Conservation (phyloP, 2,329 filamentous ascomycete genomes). For the Paramyrothecium roridum region DNA sequence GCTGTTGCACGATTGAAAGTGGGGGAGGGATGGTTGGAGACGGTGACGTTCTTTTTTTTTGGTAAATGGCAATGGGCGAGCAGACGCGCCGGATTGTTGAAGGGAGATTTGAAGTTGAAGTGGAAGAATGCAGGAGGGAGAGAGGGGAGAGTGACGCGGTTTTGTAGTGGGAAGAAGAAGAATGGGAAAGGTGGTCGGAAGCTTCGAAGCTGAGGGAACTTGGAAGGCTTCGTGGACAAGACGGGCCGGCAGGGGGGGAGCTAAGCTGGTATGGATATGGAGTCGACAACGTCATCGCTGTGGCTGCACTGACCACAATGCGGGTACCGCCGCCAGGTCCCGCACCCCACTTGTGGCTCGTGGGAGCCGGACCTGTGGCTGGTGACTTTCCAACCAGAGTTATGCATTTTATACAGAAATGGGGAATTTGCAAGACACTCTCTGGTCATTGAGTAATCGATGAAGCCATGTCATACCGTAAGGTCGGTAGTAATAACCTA, state of each 20-base stretch:
- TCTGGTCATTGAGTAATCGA: too few relatives aligned
- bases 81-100: constrained; percentile 1
- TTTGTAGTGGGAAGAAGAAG: constrained; percentile 9
- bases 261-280: constrained; percentile 9
- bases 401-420: too few relatives aligned
- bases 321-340: too few relatives aligned
- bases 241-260: neutral
- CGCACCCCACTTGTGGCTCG: too few relatives aligned
- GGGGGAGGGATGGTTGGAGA: neutral
- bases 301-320: constrained; percentile 16
- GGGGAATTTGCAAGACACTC: too few relatives aligned
- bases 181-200: constrained; percentile 26
- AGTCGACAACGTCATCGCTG: constrained; percentile 33
- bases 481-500: too few relatives aligned
- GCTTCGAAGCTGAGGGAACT: constrained; percentile 12
- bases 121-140: neutral
- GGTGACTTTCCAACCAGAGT: too few relatives aligned
- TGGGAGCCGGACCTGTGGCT: too few relatives aligned
- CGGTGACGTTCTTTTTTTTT: too few relatives aligned
- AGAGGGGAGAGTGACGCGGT: constrained; percentile 3
- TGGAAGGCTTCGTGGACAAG: constrained; percentile 15
- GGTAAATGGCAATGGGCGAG: too few relatives aligned
- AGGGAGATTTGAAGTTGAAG: neutral
- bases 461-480: too few relatives aligned
- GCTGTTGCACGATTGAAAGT: neutral